Conservation (phyloP, 1,284 basidiomycete genomes). For the Lignosus rhinocerotis region DNA sequence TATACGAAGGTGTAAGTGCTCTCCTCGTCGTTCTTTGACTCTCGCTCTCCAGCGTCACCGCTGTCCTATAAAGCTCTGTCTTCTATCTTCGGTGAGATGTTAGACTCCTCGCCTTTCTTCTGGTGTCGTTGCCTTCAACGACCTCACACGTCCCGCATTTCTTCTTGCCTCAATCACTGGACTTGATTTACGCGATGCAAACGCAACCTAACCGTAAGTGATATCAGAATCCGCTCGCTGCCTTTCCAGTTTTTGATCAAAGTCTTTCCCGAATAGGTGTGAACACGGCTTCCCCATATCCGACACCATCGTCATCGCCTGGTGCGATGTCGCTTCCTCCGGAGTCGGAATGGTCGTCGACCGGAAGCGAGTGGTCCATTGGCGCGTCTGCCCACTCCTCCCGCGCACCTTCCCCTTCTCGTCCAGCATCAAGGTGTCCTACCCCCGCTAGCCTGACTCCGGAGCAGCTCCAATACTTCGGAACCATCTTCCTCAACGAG, state of each 20-base stretch:
- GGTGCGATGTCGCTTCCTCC: constrained; percentile 15
- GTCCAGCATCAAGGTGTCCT: neutral
- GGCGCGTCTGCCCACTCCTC: constrained; percentile 9
- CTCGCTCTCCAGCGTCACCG: constrained; percentile 14
- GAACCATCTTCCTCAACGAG: neutral
- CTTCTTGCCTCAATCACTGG: neutral
- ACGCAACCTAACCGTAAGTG: constrained; percentile 17
- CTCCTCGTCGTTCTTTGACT: constrained; percentile 16
- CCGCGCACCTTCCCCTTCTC: constrained; percentile 12
- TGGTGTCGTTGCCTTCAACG: neutral
- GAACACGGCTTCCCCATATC: constrained; percentile 15
- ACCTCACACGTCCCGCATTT: constrained; percentile 3
- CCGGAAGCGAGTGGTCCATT: constrained; percentile 9
- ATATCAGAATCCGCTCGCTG: neutral
- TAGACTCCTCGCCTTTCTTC: constrained; percentile 11
- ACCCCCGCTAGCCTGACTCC: neutral
- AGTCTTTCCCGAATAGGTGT: constrained; percentile 4
- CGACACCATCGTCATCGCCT: constrained; percentile 15
- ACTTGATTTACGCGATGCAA: constrained; percentile 10
- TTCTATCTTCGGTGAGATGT: constrained; percentile 1
- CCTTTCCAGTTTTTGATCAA: neutral
- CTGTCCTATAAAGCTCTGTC: constrained; percentile 12
- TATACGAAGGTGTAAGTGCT: constrained; percentile 4
- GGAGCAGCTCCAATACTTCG: constrained; percentile 1
- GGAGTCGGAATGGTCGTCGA: constrained; percentile 16